These are phyloP conservation scores for Cystobasidium tubakii DNA, from an alignment of 768 basidiomycete species.

Conservation along the genomic window DNA sequence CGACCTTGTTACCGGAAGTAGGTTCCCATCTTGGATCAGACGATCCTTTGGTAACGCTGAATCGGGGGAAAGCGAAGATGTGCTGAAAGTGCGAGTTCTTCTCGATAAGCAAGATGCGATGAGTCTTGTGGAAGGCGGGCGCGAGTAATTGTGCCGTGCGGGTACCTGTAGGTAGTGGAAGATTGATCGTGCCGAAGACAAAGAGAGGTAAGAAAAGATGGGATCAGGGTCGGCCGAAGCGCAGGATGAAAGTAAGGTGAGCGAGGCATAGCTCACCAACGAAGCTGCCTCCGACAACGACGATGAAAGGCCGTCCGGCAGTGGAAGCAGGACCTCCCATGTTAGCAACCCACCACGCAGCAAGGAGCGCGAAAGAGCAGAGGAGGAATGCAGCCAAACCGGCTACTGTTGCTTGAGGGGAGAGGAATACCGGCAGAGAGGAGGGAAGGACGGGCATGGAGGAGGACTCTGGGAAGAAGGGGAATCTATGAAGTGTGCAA, in stretches of 20 bases:
- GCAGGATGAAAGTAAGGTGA: neutral
- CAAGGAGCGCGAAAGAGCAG: neutral
- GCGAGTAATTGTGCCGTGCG: slow-evolving; percentile 30
- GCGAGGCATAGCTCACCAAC: neutral
- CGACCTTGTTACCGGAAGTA: neutral
- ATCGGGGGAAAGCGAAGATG: slow-evolving; percentile 33
- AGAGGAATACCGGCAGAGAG: neutral
- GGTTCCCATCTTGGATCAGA: slow-evolving; percentile 3
- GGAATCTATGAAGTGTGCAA: too few species aligned
- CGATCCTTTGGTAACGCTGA: slow-evolving; percentile 11
- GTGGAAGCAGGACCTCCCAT: slow-evolving; percentile 1
- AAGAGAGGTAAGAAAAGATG: neutral
- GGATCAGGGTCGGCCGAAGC: neutral
- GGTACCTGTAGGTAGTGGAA: neutral
- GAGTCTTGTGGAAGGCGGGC: slow-evolving; percentile 9
- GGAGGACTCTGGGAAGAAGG: neutral
- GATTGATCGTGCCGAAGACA: neutral
- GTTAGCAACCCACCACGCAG: neutral
- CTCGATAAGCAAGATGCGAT: slow-evolving; percentile 27
- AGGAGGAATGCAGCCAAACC: neutral
- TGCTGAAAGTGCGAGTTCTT: slow-evolving; percentile 36
- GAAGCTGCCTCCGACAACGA: slow-evolving; percentile 26
- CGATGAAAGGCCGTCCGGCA: slow-evolving; percentile 8
- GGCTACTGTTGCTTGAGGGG: neutral
- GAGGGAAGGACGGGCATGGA: neutral